Conservation (phyloP, 306 rosid species). For the Rosa persica region DNA sequence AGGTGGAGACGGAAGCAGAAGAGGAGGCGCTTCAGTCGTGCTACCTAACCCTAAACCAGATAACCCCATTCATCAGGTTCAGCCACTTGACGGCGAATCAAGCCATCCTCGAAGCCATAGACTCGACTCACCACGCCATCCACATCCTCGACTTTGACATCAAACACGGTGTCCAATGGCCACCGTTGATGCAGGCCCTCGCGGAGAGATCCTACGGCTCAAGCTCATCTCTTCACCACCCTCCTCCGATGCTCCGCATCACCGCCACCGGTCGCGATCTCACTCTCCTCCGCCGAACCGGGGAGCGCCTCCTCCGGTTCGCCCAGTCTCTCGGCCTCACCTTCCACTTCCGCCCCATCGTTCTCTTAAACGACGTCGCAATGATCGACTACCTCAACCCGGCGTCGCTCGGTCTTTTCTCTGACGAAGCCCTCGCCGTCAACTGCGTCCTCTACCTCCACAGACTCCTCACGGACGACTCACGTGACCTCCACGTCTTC, state of each 20-base stretch:
- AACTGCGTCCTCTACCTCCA: constrained; percentile 52
- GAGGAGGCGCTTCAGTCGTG: constrained; percentile 34
- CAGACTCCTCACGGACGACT: constrained; percentile 30
- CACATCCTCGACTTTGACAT: constrained; percentile 57
- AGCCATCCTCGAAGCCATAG: constrained; percentile 53
- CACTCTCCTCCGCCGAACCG: constrained; percentile 40
- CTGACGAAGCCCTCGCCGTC: constrained; percentile 48
- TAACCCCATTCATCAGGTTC: constrained; percentile 54
- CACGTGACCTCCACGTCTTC: constrained; percentile 24
- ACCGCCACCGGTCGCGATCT: constrained; percentile 49
- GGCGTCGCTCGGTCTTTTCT: constrained; percentile 21
- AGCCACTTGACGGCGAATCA: constrained; percentile 56
- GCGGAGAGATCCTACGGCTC: constrained; percentile 36
- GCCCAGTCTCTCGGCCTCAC: constrained; percentile 49
- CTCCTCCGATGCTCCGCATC: constrained; percentile 50
- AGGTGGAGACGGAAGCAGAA: neutral
- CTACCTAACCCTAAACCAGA: constrained; percentile 49
- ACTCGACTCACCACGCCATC: constrained; percentile 32
- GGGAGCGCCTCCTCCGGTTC: constrained; percentile 45
- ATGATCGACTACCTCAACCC: constrained; percentile 20
- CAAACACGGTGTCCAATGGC: constrained; percentile 64
- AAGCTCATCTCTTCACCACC: constrained; percentile 6
- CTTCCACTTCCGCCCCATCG: constrained; percentile 49
- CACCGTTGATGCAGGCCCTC: constrained; percentile 64
- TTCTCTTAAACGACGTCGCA: constrained; percentile 18